Evolutionary conservation across 768 basidiomycete genomes (phyloP), one percentile per base, ranked within the genome.

Genomic region (Harrya chromipes): DNA sequence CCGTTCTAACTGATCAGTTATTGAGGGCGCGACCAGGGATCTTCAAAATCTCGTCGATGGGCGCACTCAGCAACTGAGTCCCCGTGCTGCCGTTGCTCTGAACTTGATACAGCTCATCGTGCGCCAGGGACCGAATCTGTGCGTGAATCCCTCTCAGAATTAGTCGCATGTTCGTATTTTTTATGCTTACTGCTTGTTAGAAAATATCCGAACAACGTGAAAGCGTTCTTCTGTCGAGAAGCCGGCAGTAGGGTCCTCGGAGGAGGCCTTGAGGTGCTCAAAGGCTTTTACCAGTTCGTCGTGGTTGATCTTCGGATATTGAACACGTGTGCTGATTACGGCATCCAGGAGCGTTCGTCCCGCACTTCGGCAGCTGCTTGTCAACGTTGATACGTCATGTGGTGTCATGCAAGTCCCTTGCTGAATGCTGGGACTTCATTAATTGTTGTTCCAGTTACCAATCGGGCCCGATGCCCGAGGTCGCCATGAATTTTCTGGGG

Each of bases 201-300:
- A 7, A 64, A 69, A 40, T 66, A 76, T 41, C 69, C 73, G 0
- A 75, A 78, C 53, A 80, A 79, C 23, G 71, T 72, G 0, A 67
- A 64, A 2, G 73, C 79, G 0, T 80, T 74, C 50, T 81, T 80
- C 40, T 69, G 66, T 42, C 53, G 54, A 19, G 62, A 65, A 17
- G 66, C 68, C 17, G 63, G 72, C 10, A 61, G 49, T 14, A 55
- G 40, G 37, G 0, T 2, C 7, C 56, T 70, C 1, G 68, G 64
- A 14, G 64, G 66, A 2, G 66, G 66, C 3, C 55, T 82, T 0
- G 74, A 78, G 34, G 49, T 81, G 0, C 73, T 76, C 65, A 65
- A 72, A 8, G 80, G 80, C 0, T 78, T 70, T 37, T 80, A 73
- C 47, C 78, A 80, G 80, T 81, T 47, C 24, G 74, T 57, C 23